phyloP scores from a whole-genome alignment of 768 basidiomycete species.

The Suillus brevipes region DNA sequence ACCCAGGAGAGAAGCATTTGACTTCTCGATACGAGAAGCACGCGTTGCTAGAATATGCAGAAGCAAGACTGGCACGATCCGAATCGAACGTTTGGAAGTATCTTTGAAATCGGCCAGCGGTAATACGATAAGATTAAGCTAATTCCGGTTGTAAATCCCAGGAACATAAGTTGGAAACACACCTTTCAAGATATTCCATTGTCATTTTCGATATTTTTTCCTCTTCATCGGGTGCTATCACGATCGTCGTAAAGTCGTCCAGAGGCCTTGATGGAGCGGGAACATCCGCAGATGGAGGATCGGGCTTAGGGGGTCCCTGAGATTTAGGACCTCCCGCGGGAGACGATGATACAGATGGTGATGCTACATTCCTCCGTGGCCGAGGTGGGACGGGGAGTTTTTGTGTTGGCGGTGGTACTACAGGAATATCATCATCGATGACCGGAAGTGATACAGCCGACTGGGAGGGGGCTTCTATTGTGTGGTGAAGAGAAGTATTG shows the following conservation, averaged over 20 bases:
- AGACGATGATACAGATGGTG: not conserved
- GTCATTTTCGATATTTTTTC: conserved; percentile 31
- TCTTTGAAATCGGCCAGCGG: conserved; percentile 16
- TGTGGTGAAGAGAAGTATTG: not conserved
- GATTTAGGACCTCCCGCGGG: not conserved
- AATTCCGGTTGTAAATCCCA: not conserved
- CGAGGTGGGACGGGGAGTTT: conserved; percentile 25
- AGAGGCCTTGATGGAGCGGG: not conserved
- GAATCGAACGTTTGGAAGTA: conserved; percentile 33
- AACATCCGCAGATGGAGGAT: not conserved
- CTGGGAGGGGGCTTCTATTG: not conserved
- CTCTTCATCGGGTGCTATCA: conserved; percentile 14
- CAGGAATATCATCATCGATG: not conserved
- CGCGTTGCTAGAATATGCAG: conserved; percentile 31
- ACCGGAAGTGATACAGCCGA: not conserved
- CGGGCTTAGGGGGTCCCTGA: not conserved
- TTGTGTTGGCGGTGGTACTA: conserved; percentile 9
- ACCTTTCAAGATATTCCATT: conserved; percentile 30
- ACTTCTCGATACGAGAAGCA: conserved; percentile 33
- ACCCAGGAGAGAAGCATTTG: conserved; percentile 7
- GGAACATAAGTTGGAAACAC: conserved; percentile 11
- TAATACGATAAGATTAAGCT: conserved; percentile 11
- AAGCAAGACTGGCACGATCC: conserved; percentile 34
- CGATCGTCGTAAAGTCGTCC: not conserved
- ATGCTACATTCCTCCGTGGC: conserved; percentile 12